phyloP scores from a whole-genome alignment of 257 asterid species.

The Plantago major region DNA sequence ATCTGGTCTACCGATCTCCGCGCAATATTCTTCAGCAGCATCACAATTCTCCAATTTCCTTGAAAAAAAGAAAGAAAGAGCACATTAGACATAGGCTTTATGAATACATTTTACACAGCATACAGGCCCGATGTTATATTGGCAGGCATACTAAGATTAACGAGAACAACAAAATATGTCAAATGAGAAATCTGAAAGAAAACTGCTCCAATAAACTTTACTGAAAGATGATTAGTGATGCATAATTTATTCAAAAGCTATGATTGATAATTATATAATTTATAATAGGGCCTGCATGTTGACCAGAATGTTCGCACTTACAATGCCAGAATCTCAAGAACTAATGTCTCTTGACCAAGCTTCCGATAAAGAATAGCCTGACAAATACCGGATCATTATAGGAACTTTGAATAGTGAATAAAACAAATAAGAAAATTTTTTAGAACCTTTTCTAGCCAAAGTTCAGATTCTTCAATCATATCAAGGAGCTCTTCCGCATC shows the following conservation, averaged over 20 bases:
- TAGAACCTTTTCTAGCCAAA: constrained; percentile 92
- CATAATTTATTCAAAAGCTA: too few species aligned
- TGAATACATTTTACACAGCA: too few species aligned
- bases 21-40: constrained; percentile 95
- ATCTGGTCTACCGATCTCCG: constrained; percentile 98
- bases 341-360: constrained; percentile 89
- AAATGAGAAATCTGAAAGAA: background rate
- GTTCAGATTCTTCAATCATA: constrained; percentile 81
- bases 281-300: background rate
- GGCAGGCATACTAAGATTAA: background rate
- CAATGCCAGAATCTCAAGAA: constrained; percentile 88
- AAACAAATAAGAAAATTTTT: constrained; percentile 1
- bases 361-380: constrained; percentile 97
- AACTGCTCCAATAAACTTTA: background rate
- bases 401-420: constrained; percentile 19
- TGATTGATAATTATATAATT: background rate
- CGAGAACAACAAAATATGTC: background rate
- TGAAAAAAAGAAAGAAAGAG: constrained; percentile 5
- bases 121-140: background rate
- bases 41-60: constrained; percentile 95
- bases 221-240: background rate
- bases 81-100: background rate
- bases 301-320: constrained; percentile 34
- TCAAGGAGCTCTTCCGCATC: constrained; percentile 87
- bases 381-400: constrained; percentile 19